Evolutionary conservation across 805 yeast genomes (phyloP).

Genomic region (Yamadazyma kitorensis): DNA sequence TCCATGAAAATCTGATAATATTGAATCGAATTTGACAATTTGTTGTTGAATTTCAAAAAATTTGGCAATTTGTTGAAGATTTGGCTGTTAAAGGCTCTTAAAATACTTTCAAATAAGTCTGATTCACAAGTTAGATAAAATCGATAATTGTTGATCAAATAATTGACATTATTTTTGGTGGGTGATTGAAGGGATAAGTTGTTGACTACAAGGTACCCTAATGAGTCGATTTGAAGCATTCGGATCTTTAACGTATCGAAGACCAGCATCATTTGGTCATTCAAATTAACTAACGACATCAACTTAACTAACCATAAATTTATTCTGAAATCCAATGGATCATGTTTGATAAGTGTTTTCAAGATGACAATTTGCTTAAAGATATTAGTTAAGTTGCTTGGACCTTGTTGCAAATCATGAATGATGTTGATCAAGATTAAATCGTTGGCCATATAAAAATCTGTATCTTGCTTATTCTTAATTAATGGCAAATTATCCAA

Average conservation of each 20-base stretch:
- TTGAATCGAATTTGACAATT: slow-evolving; percentile 50
- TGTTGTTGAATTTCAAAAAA: slow-evolving; percentile 56
- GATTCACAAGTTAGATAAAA: slow-evolving; percentile 55
- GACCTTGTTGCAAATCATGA: slow-evolving; percentile 17
- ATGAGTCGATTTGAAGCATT: slow-evolving; percentile 72
- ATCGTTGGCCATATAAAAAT: slow-evolving; percentile 69
- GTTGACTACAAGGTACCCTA: slow-evolving; percentile 45
- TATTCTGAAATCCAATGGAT: slow-evolving; percentile 71
- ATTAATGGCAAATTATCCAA: slow-evolving; percentile 18
- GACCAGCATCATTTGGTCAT: slow-evolving; percentile 45
- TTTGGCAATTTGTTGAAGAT: slow-evolving; percentile 68
- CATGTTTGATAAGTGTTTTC: slow-evolving; percentile 53
- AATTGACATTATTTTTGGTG: slow-evolving; percentile 33
- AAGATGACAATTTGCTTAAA: slow-evolving; percentile 49
- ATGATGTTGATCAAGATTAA: slow-evolving; percentile 54
- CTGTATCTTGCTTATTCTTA: slow-evolving; percentile 29
- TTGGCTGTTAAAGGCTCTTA: slow-evolving; percentile 53
- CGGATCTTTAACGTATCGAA: slow-evolving; percentile 61
- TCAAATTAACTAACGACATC: slow-evolving; percentile 57
- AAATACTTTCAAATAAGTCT: slow-evolving; percentile 49
- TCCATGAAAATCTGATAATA: slow-evolving; percentile 30
- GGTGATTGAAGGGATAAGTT: slow-evolving; percentile 37
- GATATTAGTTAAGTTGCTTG: slow-evolving; percentile 18
- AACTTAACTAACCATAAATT: slow-evolving; percentile 68
- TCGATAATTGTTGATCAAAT: slow-evolving; percentile 30